Conservation (phyloP, 2,329 filamentous ascomycete genomes). For the Cryphonectria nitschkei region DNA sequence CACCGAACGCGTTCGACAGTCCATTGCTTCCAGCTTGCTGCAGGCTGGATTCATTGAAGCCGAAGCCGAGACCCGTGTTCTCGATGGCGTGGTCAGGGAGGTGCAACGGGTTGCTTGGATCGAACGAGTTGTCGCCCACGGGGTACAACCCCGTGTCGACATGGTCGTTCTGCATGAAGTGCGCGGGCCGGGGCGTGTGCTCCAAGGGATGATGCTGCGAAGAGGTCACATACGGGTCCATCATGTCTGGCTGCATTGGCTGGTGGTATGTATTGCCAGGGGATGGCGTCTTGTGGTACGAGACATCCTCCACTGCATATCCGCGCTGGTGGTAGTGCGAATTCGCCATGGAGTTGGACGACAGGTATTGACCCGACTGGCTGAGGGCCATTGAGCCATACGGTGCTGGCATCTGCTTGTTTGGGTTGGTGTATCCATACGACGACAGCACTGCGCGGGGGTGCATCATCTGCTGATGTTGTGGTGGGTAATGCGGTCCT, state of each 20-base stretch:
- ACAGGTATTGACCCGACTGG: constrained; percentile 23
- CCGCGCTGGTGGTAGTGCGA: constrained; percentile 32
- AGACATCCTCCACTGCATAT: constrained; percentile 36
- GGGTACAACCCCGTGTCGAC: constrained; percentile 14
- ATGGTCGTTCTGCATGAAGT: constrained; percentile 15
- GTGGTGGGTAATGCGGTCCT: constrained; percentile 22
- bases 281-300: constrained; percentile 42
- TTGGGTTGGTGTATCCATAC: constrained; percentile 42
- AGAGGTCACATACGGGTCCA: constrained; percentile 29
- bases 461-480: constrained; percentile 30
- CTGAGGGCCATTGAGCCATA: constrained; percentile 39
- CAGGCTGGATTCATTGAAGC: neutral
- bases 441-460: constrained; percentile 35
- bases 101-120: constrained; percentile 23
- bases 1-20: neutral
- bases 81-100: constrained; percentile 24
- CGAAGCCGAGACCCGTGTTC: constrained; percentile 8
- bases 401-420: constrained; percentile 42
- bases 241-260: constrained; percentile 25
- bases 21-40: neutral
- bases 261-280: constrained; percentile 35
- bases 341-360: constrained; percentile 36
- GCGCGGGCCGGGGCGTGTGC: constrained; percentile 21
- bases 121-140: constrained; percentile 14
- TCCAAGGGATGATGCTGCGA: constrained; percentile 31